Evolutionary conservation across 768 basidiomycete genomes (phyloP), one percentile per base, ranked within the genome.

Genomic region (Tulasnella sp.): DNA sequence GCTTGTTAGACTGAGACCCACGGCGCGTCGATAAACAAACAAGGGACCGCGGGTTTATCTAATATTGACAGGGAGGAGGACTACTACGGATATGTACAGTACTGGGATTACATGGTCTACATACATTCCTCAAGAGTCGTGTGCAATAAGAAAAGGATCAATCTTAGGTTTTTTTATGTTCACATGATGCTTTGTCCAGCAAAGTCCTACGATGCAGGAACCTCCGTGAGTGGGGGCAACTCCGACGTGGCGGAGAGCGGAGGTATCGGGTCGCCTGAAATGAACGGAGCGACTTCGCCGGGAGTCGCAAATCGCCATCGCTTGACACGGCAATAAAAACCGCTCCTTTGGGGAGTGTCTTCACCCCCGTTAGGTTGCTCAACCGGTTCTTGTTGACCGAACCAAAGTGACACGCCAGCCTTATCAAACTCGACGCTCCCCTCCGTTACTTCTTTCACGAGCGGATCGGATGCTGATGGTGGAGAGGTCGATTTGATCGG

Each of bases 91-190:
- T 69, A 69, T 69, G 64, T 69, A 69, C 64, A 69, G 28, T 69
- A 69, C 34, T 24, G 64, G 3, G 64, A 69, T 69, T 69, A 69
- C 64, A 69, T 69, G 64, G 20, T 69, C 64, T 69, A 69, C 64
- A 69, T 69, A 69, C 64, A 69, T 11, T 69, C 34, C 64, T 69
- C 64, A 69, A 37, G 54, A 37, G 28, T 69, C 37, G n/a, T 69
- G 18, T 1, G 64, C 31, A 31, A 69, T 11, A 69, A 14, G 64
- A 69, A 69, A 69, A 69, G 6, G 34, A 37, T n/a, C 58, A 37
- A 5, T 28, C 18, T 16, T 28, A 54, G 46, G 1, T 46, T 14
- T 54, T 54, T 24, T 54, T 54, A n/a, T 24, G 24, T 54, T 54
- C 54, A 54, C 11, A 6, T 54, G 54, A 54, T 22, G 24, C 64